Evolutionary conservation across 805 yeast genomes (phyloP).

Genomic region (Peterozyma xylosa): DNA sequence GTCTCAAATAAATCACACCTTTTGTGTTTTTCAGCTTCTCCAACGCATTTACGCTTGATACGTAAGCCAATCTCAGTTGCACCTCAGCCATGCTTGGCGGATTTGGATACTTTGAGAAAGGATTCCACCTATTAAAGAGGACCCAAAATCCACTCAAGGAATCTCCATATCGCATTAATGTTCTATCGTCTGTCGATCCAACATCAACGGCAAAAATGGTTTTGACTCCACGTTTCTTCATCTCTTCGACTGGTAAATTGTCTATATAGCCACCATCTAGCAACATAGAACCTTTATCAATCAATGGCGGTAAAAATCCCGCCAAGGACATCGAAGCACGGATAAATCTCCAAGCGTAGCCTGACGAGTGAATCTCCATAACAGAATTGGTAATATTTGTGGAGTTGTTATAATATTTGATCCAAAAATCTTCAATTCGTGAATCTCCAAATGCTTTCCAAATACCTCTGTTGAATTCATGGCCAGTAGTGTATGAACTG

Average conservation of each 20-base stretch:
- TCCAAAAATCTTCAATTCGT: slow-evolving; percentile 95
- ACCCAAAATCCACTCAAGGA: slow-evolving; percentile 92
- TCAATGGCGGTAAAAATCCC: slow-evolving; percentile 82
- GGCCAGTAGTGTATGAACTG: slow-evolving; percentile 93
- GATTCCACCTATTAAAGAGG: slow-evolving; percentile 77
- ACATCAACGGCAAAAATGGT: slow-evolving; percentile 91
- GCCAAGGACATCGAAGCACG: slow-evolving; percentile 97
- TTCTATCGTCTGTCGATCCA: slow-evolving; percentile 88
- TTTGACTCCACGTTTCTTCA: slow-evolving; percentile 84
- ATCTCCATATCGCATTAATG: slow-evolving; percentile 89
- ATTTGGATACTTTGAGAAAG: slow-evolving; percentile 79
- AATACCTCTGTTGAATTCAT: slow-evolving; percentile 94
- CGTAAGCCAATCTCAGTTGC: slow-evolving; percentile 88
- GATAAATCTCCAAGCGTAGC: slow-evolving; percentile 92
- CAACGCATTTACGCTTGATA: slow-evolving; percentile 88
- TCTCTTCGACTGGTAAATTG: slow-evolving; percentile 85
- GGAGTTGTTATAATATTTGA: slow-evolving; percentile 80
- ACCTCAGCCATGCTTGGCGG: slow-evolving; percentile 94
- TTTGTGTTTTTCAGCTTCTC: slow-evolving; percentile 80
- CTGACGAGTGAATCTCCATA: slow-evolving; percentile 89
- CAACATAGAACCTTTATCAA: slow-evolving; percentile 86
- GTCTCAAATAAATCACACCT: slow-evolving; percentile 83
- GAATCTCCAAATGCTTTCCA: slow-evolving; percentile 93
- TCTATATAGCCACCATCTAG: slow-evolving; percentile 96
- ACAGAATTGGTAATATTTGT: slow-evolving; percentile 92